phyloP scores from a whole-genome alignment of 495 filamentous ascomycete genomes.

The Penicillium maclennaniae region DNA sequence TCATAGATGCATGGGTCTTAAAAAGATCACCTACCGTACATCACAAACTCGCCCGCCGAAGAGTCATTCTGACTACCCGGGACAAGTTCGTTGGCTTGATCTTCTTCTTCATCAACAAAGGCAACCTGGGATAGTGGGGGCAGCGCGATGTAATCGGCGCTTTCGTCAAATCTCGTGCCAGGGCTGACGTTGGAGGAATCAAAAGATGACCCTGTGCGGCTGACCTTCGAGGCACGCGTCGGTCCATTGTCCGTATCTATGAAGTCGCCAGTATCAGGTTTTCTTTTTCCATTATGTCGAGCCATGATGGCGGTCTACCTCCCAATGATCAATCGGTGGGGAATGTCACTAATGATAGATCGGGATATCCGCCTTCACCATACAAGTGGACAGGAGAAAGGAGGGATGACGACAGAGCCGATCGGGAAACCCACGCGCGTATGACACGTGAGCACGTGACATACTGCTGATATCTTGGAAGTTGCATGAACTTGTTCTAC shows the following conservation, averaged over 20 bases:
- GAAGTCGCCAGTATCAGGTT: slow-evolving; percentile 12
- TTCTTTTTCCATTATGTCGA: slow-evolving; percentile 16
- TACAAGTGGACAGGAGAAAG: neutral
- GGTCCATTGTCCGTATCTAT: slow-evolving; percentile 14
- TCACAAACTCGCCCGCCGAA: slow-evolving; percentile 36
- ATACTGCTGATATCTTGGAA: neutral
- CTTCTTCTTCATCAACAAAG: slow-evolving; percentile 37
- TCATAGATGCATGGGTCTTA: neutral
- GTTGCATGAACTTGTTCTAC: neutral
- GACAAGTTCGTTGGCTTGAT: slow-evolving; percentile 28
- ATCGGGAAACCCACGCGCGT: slow-evolving; percentile 2
- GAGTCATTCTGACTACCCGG: slow-evolving; percentile 42
- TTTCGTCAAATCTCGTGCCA: slow-evolving; percentile 35
- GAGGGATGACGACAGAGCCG: neutral
- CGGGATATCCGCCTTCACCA: neutral
- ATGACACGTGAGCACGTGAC: slow-evolving; percentile 17
- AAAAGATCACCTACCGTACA: slow-evolving; percentile 43
- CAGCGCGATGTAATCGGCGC: slow-evolving; percentile 33
- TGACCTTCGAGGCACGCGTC: slow-evolving; percentile 16
- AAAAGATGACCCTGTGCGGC: neutral
- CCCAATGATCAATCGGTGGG: neutral
- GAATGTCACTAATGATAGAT: neutral
- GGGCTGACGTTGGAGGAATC: slow-evolving; percentile 3
- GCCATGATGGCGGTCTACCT: slow-evolving; percentile 1
- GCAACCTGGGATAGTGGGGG: slow-evolving; percentile 29